phyloP scores from a whole-genome alignment of 805 yeast genomes.

The Huiozyma sinensis region DNA sequence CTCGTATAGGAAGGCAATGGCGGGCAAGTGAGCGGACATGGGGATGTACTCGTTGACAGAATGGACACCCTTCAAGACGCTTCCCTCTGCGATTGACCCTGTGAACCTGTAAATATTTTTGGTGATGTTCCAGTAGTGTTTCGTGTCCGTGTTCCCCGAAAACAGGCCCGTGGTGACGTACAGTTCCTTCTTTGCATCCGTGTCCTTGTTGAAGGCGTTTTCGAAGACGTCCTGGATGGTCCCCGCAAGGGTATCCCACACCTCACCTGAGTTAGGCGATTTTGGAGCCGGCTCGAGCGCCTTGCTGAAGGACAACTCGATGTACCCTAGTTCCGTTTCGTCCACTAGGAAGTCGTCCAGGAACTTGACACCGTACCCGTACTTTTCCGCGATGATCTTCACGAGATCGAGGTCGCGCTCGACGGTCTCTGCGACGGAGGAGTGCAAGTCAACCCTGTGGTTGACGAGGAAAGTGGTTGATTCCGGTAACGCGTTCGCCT shows the following conservation, averaged over 20 bases:
- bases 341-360: conserved; percentile 16
- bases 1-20: conserved; percentile 45
- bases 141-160: conserved; percentile 56
- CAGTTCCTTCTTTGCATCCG: conserved; percentile 11
- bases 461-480: conserved; percentile 42
- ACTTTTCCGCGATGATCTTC: conserved; percentile 34
- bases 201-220: conserved; percentile 30
- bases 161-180: conserved; percentile 39
- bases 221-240: conserved; percentile 45
- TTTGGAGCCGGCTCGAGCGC: conserved; percentile 32
- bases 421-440: conserved; percentile 34
- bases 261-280: conserved; percentile 28
- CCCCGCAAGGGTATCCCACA: conserved; percentile 39
- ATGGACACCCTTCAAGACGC: conserved; percentile 34
- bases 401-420: conserved; percentile 31
- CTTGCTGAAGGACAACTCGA: conserved; percentile 15
- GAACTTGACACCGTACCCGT: conserved; percentile 36
- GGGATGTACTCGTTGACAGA: conserved; percentile 53
- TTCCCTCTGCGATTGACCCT: conserved; percentile 13
- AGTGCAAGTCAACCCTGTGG: conserved; percentile 54
- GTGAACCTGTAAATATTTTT: conserved; percentile 42
- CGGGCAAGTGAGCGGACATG: conserved; percentile 48
- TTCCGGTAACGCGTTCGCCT: conserved; percentile 72
- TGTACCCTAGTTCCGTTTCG: conserved; percentile 23
- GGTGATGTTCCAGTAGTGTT: conserved; percentile 46